Conservation (phyloP, 2,329 filamentous ascomycete species). For the Nemania bipapillata region DNA sequence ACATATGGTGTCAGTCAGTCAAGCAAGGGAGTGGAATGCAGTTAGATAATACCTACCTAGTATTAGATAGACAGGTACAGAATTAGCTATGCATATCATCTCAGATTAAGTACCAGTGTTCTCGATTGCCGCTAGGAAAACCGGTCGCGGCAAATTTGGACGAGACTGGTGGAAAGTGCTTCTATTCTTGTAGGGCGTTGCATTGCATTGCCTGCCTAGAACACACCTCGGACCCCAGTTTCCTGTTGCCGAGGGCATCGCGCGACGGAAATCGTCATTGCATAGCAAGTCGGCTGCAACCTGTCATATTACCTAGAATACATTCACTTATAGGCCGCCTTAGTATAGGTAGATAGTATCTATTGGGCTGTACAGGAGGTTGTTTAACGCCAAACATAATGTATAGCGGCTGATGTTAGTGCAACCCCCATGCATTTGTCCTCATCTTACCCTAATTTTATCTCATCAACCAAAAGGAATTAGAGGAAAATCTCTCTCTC, state of each 20-base stretch:
- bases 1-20: neutral
- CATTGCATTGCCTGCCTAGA: conserved; percentile 38
- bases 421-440: neutral
- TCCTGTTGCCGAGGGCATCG: conserved; percentile 33
- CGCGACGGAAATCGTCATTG: neutral
- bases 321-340: neutral
- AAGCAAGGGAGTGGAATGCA: neutral
- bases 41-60: no score
- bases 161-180: conserved; percentile 1
- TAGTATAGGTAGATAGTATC: neutral
- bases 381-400: neutral
- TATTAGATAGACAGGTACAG: no score
- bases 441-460: neutral
- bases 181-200: conserved; percentile 26
- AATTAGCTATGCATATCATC: no score
- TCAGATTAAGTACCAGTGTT: neutral
- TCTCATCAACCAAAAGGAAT: neutral
- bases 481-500: neutral
- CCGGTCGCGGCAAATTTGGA: conserved; percentile 14
- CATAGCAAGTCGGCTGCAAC: neutral
- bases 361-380: no score
- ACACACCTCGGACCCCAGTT: conserved; percentile 3
- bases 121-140: conserved; percentile 24
- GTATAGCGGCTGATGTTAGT: neutral
- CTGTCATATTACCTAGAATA: conserved; percentile 6